Evolutionary conservation across 768 basidiomycete genomes (phyloP), one percentile per base, ranked within the genome.

Genomic region (Suillus sp.): DNA sequence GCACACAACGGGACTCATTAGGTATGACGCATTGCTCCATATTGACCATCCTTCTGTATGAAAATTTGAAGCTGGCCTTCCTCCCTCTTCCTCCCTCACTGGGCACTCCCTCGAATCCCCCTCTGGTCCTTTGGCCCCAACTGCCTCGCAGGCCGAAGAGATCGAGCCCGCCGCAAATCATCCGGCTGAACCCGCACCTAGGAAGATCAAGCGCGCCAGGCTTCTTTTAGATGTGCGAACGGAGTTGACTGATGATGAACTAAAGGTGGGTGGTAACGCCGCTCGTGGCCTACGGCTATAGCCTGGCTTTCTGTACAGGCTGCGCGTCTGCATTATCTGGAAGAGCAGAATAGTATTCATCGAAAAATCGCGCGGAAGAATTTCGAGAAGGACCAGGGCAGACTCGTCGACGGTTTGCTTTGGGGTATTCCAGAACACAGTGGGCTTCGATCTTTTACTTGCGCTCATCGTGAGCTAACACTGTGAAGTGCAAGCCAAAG

Each of bases 181-280:
- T 40, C 38, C 25, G 5, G 16, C 56, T 27, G 38, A 40, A 30
- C 37, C 38, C 25, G 56, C 6, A 18, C 32, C 45, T 34, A 74
- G 59, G 68, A 90, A 85, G 70, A 73, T 79, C 61, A 89, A 84
- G 64, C 78, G 78, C 2, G 67, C 83, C 11, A 81, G 87, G 51
- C 71, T 88, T 47, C 76, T 91, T 4, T 73, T 94, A 8, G 93
- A 95, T 72, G 76, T 81, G 5, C 82, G 91, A 64, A 95, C 87
- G 6, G 93, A 95, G 71, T 76, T 95, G 42, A 91, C 92, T 5
- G 91, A 93, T 63, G 88, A 91, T 4, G 91, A 95, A 75, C 78
- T 95, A 50, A 90, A 88, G 79, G 93, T 86, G 62, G 64, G 72
- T 32, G 42, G 27, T 45, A 48, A 22, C 53, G 53, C 56, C 25